These are phyloP conservation scores for Acacia concinna DNA, from an alignment of 331 rosid species.

Conservation along the genomic window DNA sequence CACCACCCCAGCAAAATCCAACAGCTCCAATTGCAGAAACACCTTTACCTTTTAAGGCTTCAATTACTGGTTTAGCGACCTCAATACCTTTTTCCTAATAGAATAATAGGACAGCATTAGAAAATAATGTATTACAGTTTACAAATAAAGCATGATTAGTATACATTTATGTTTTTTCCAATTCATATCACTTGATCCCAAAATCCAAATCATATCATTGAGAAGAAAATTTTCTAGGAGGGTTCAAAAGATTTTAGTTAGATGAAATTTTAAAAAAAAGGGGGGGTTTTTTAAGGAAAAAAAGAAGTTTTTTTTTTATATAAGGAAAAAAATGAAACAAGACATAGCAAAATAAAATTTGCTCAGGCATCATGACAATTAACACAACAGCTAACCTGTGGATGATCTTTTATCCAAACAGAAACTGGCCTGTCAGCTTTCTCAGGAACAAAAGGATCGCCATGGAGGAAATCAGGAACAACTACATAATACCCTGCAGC, in stretches of 20 bases:
- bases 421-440: conserved; percentile 26
- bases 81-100: conserved; percentile 60
- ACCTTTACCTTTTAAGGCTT: conserved; percentile 64
- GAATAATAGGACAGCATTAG: conserved; percentile 25
- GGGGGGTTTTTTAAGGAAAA: too few species aligned
- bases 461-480: conserved; percentile 59
- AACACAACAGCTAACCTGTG: conserved; percentile 42
- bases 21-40: conserved; percentile 63
- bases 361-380: not conserved
- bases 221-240: not conserved
- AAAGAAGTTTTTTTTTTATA: not conserved
- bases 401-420: conserved; percentile 55
- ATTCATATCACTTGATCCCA: not conserved
- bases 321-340: not conserved
- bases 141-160: not conserved
- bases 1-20: conserved; percentile 77
- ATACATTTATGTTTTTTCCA: not conserved
- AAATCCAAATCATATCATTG: not conserved
- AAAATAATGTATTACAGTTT: not conserved
- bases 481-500: conserved; percentile 60
- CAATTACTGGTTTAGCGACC: conserved; percentile 52
- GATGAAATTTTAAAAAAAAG: not conserved
- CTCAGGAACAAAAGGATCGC: conserved; percentile 45
- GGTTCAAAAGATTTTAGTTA: not conserved
- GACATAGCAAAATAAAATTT: not conserved